Base-by-base conservation (phyloP, 2,329 filamentous ascomycete species). In the Penicillium sp. region DNA sequence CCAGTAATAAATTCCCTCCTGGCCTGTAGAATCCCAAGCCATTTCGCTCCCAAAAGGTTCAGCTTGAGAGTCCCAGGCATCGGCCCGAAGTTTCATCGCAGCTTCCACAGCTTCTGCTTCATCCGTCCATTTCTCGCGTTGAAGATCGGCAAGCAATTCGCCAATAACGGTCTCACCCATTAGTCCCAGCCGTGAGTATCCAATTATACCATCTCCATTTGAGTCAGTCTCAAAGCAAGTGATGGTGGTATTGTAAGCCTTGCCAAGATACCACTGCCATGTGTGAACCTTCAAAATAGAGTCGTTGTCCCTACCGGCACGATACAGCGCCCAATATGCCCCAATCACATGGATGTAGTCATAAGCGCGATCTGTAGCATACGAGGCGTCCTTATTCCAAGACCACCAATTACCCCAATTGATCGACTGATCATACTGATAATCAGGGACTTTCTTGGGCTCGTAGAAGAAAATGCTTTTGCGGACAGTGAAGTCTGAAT, bases 1-100 rank as follows among this genome's bases (percentile, higher is more conserved):
- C 82, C 82, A 85, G 52, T 82, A 82, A 52, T 83, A 85, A 0
- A 85, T 80, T 0, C 82, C 82, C 61, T 86, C 83, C 55, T 86
- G 82, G 0, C 81, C 82, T 0, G 83, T 85, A 0, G 79, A 84
- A 51, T 86, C 83, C 83, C 83, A 86, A 0, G 82, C 78, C 80
- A 83, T 82, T 62, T 85, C 83, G 44, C 80, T 84, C 0, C 82
- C 83, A 53, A 78, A 86, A 0, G 83, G 83, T 4, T 81, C 78
- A 7, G 74, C 72, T 45, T 79, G 67, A 0, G 68, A 68, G n/a
- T 79, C 65, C 83, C 83, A 86, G 1, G 68, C 60, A 3, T 72
- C 54, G 1, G 81, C 80, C 1, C 83, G 75, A 3, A 64, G 65
- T 12, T 70, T 73, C 82, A 85, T 84, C 0, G 69, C 66, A 0